Percentiles rank a stretch among this genome's conserved stretches.
Evolutionary conservation across 2,329 filamentous ascomycete genomes (phyloP).

Genomic region (Hirsutella minnesotensis): DNA sequence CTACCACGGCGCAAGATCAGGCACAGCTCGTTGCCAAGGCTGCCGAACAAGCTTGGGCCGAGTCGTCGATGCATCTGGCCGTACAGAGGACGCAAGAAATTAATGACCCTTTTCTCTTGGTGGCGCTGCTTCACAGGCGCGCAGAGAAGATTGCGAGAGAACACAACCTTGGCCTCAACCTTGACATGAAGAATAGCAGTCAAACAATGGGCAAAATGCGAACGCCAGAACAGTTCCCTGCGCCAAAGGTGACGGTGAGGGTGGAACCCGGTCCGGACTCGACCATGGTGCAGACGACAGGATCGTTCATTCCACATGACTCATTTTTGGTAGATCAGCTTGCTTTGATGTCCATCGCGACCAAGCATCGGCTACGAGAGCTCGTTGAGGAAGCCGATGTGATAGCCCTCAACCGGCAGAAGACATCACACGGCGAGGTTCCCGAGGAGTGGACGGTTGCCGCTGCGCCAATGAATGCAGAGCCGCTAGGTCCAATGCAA

Average conservation of each 20-base stretch:
- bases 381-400: constrained; percentile 67
- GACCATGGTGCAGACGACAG: constrained; percentile 48
- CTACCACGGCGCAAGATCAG: constrained; percentile 34
- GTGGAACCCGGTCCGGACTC: constrained; percentile 49
- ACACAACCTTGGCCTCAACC: constrained; percentile 42
- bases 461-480: constrained; percentile 41
- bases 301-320: constrained; percentile 63
- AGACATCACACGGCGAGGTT: constrained; percentile 67
- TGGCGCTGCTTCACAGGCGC: constrained; percentile 47
- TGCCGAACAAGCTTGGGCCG: constrained; percentile 53
- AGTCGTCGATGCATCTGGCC: constrained; percentile 49
- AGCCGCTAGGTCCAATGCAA: constrained; percentile 20
- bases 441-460: constrained; percentile 66
- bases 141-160: constrained; percentile 47
- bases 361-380: constrained; percentile 65
- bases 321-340: constrained; percentile 71
- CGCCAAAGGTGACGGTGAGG: constrained; percentile 40
- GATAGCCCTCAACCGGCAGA: constrained; percentile 59
- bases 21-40: constrained; percentile 55
- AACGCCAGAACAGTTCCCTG: constrained; percentile 35
- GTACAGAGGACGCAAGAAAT: constrained; percentile 56
- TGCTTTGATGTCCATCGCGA: constrained; percentile 69
- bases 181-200: constrained; percentile 38
- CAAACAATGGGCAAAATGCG: constrained; percentile 35
- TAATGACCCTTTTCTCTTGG: constrained; percentile 59